Evolutionary conservation across 1,284 basidiomycete genomes (phyloP), one percentile per base, ranked within the genome.

Genomic region (Dichomitus squalens): DNA sequence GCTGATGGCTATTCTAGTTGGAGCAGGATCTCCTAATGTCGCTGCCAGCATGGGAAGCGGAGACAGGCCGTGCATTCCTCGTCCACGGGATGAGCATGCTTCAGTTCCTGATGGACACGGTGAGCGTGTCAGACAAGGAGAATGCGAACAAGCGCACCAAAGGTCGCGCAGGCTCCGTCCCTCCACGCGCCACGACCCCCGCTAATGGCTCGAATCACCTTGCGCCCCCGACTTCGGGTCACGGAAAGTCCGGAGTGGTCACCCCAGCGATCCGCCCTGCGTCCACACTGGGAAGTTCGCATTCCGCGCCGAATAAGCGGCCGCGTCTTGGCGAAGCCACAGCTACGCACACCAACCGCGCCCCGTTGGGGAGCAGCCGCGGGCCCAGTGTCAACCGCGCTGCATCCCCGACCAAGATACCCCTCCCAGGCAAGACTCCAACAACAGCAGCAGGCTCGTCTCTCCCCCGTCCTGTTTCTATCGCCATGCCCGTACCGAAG

Each of bases 21-120:
- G 96, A 98, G 74, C 86, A 88, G 64, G 95, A 98, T 59, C 79
- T 99, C 6, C 74, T 97, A 9, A 74, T 79, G 0, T 80, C 86
- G 0, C 86, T 99, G 52, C 92, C 95, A 0, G 76, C 79, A 7
- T 99, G 96, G 96, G 96, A 99, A 73, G 82, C 87, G 49, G 84
- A 88, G 63, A 79, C 89, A 18, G 85, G 84, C 0, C 81, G 85
- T 18, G 80, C 86, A 0, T 98, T 99, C 81, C 80, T 93, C 46
- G 90, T 98, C 9, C 86, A 93, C 60, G 96, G 96, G 7, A 82
- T 88, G 61, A 86, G 91, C 59, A 90, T 98, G 65, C 73, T 96
- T 25, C 88, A 92, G 52, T 78, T 90, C 58, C 84, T 98, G 27
- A 81, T 88, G 73, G 87, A 89, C 57, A 85, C 82, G 3, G 73